Base-by-base conservation (phyloP, 139 green algal species). In the Picochlorum sp. region DNA sequence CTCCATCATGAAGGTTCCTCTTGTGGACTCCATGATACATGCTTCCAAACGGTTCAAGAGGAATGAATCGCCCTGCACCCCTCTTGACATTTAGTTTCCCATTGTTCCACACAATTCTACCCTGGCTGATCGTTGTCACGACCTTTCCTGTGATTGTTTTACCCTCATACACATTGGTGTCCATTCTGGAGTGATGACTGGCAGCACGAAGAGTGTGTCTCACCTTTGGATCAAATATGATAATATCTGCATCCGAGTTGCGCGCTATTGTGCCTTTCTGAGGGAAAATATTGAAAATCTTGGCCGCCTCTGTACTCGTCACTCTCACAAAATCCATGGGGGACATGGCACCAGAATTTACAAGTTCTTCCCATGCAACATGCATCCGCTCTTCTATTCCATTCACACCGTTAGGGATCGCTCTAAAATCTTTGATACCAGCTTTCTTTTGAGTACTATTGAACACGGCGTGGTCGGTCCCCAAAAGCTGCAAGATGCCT, bases 81-180 rank as follows among this genome's bases (percentile, higher is more conserved):
- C 63, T 65, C 26, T 63, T 24, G 8, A 89, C 77, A 20, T 73
- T 59, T n/a, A 98, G 66, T 71, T 79, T 68, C 34, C 77, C 88
- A 21, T 89, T 37, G 18, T 95, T 49, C 84, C 85, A 98, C 34
- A 95, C 86, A 24, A 98, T 37, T 2, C 79, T 77, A 4, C 92
- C 92, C 8, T 86, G 75, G 70, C 86, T 95, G 57, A 98, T 86
- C 4, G 91, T 97, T 7, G 69, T 78, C 7, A 84, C 67, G 38
- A 97, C 89, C 73, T 84, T 82, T 24, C 83, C 84, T 31, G 18
- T 63, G 11, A 90, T 65, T 0, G 18, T 18, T 65, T 76, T 77
- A 20, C 91, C 91, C 72, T 98, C 92, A 64, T 96, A 98, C 10
- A 98, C 76, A 64, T 95, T 98, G 3, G 85, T 92, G 75, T 98